Conservation (phyloP, 495 filamentous ascomycete species). For the Aspergillus incahuasiensis region DNA sequence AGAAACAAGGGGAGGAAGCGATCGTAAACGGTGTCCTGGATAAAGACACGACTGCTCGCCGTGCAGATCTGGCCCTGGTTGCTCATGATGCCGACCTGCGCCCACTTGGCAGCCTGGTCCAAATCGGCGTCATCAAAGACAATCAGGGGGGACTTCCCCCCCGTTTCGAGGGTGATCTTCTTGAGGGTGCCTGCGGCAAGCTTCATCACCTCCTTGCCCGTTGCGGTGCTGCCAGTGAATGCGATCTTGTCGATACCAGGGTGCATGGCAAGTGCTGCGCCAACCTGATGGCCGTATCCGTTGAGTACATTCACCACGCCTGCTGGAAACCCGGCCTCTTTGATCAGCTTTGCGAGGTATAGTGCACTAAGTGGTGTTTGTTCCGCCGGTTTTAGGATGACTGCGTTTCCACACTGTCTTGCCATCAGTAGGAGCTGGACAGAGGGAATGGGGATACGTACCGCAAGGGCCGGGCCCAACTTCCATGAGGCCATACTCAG, state of each 20-base stretch:
- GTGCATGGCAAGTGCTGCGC: constrained; percentile 75
- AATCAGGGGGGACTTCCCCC: constrained; percentile 83
- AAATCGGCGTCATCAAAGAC: constrained; percentile 88
- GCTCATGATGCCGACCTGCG: constrained; percentile 68
- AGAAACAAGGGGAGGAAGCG: constrained; percentile 75
- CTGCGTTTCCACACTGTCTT: constrained; percentile 85
- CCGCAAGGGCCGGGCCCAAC: constrained; percentile 79
- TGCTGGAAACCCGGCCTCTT: constrained; percentile 88
- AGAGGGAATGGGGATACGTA: too few relatives aligned
- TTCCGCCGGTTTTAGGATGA: constrained; percentile 88
- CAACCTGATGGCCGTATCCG: constrained; percentile 72
- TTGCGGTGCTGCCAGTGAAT: constrained; percentile 85
- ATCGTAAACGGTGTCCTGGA: constrained; percentile 82
- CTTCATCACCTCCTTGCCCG: constrained; percentile 91
- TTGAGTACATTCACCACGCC: constrained; percentile 91
- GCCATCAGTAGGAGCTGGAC: too few relatives aligned
- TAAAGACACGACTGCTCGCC: constrained; percentile 83
- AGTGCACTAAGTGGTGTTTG: constrained; percentile 88
- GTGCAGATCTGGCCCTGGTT: constrained; percentile 95
- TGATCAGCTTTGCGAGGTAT: constrained; percentile 75
- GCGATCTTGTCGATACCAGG: constrained; percentile 84
- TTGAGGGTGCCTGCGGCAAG: constrained; percentile 82
- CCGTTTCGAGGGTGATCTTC: constrained; percentile 92
- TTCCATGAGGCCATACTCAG: constrained; percentile 93
- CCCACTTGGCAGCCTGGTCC: constrained; percentile 89